phyloP scores from a whole-genome alignment of 176 grass and related monocot species.

The Aegilops umbellulata region DNA sequence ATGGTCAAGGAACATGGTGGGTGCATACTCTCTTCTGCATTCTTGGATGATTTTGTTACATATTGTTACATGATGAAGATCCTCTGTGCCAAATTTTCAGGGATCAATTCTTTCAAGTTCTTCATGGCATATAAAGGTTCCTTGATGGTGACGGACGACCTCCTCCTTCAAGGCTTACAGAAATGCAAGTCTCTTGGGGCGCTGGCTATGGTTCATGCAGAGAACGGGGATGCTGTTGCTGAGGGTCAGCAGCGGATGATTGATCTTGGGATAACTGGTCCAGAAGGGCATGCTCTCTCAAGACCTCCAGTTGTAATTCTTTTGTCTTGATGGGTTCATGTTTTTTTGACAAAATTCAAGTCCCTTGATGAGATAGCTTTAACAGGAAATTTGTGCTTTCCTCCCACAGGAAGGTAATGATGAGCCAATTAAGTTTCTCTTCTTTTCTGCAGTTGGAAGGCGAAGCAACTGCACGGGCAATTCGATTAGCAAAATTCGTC shows the following conservation, averaged over 20 bases:
- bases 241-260: slow-evolving; percentile 94
- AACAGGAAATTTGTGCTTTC: not conserved
- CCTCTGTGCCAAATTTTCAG: slow-evolving; percentile 34
- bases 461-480: slow-evolving; percentile 91
- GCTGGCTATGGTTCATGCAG: slow-evolving; percentile 95
- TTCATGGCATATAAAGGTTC: slow-evolving; percentile 99
- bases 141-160: slow-evolving; percentile 86
- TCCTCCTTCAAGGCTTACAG: slow-evolving; percentile 78
- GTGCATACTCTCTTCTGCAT: slow-evolving; percentile 1
- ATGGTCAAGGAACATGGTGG: slow-evolving; percentile 96
- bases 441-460: slow-evolving; percentile 73
- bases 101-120: slow-evolving; percentile 99
- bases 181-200: slow-evolving; percentile 98
- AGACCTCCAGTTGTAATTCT: slow-evolving; percentile 83
- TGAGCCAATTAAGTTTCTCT: not conserved
- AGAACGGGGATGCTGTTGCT: slow-evolving; percentile 92
- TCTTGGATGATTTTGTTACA: not conserved
- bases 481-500: slow-evolving; percentile 73
- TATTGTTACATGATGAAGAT: not conserved
- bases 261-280: slow-evolving; percentile 92
- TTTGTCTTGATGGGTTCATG: slow-evolving; percentile 12
- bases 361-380: not conserved
- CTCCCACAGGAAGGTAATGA: slow-evolving; percentile 14
- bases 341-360: not conserved
- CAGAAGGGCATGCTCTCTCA: slow-evolving; percentile 97